Evolutionary conservation across 2,329 filamentous ascomycete species (phyloP), one percentile per base, ranked within the genome.

Genomic region (Corinectria fuckeliana): DNA sequence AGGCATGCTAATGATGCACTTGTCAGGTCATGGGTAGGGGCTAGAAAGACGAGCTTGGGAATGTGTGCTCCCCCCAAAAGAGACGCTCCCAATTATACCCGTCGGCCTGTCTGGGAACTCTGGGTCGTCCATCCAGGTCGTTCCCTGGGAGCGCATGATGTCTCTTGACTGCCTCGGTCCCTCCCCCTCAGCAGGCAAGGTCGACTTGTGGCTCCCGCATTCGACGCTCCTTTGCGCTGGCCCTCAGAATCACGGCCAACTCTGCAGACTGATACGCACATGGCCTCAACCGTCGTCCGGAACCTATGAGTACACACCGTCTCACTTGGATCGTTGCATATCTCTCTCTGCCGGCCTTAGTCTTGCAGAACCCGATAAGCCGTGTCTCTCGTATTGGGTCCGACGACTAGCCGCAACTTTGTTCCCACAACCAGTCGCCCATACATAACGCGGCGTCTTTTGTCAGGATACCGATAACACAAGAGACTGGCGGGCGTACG

Each of bases 71-170:
- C 39, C 30, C 42, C n/a, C n/a, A n/a, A n/a, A n/a, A 28, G 25
- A 9, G 13, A 18, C 16, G 42, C 23, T 45, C 23, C 42, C 18
- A 13, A 18, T 28, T 18, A 45, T 45, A 41, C 42, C 42, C 18
- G 42, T 30, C 38, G 26, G 25, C n/a, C 32, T 36, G n/a, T 36
- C 14, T 14, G n/a, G n/a, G 5, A n/a, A 16, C n/a, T 10, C n/a
- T n/a, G n/a, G 3, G 32, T 18, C n/a, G n/a, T 18, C 23, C 38
- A 23, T 25, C 51, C 28, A 13, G 51, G 32, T 16, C 32, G 51
- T 48, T 47, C 51, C 51, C 48, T n/a, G 51, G 51, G 48, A 11
- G 16, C 14, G 25, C 51, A 55, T 45, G 51, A 45, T 48, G 23
- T 38, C 20, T 25, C 28, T 4, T 36, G 5, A 25, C 16, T 32